These are phyloP conservation scores for Dioszegia hungarica DNA, from an alignment of 768 basidiomycete species.

Conservation along the genomic window DNA sequence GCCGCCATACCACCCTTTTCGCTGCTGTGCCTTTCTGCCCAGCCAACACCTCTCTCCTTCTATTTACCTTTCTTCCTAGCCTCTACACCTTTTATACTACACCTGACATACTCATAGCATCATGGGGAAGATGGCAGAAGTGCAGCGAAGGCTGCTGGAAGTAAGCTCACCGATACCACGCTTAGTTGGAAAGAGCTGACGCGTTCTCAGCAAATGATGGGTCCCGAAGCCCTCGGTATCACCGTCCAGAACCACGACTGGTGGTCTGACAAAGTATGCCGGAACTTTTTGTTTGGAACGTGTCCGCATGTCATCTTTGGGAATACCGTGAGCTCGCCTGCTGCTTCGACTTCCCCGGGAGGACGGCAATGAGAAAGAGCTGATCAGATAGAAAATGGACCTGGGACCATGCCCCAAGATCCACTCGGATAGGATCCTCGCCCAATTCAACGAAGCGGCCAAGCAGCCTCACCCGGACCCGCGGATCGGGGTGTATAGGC, in stretches of 20 bases:
- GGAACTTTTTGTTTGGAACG: conserved; percentile 96
- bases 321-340: conserved; percentile 69
- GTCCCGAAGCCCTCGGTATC: conserved; percentile 98
- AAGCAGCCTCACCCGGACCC: conserved; percentile 72
- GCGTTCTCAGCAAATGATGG: conserved; percentile 92
- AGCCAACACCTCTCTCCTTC: background rate
- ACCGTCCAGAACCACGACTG: conserved; percentile 78
- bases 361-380: too few relatives aligned
- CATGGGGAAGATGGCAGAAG: conserved; percentile 94
- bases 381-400: conserved; percentile 87
- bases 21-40: too few relatives aligned
- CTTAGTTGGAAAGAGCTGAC: background rate
- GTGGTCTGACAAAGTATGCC: conserved; percentile 98
- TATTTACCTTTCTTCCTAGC: too few relatives aligned
- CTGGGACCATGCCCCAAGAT: conserved; percentile 94
- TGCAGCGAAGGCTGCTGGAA: conserved; percentile 88
- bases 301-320: conserved; percentile 97
- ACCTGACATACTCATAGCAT: conserved; percentile 6
- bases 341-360: background rate
- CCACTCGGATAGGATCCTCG: conserved; percentile 88
- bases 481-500: conserved; percentile 79
- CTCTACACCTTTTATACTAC: background rate
- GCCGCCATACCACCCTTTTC: background rate
- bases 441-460: conserved; percentile 75
- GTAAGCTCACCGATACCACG: conserved; percentile 43